Percentiles rank a stretch among this genome's conserved stretches.
Conservation (phyloP, 1,284 basidiomycete species). For the Cutaneotrichosporon sp. region DNA sequence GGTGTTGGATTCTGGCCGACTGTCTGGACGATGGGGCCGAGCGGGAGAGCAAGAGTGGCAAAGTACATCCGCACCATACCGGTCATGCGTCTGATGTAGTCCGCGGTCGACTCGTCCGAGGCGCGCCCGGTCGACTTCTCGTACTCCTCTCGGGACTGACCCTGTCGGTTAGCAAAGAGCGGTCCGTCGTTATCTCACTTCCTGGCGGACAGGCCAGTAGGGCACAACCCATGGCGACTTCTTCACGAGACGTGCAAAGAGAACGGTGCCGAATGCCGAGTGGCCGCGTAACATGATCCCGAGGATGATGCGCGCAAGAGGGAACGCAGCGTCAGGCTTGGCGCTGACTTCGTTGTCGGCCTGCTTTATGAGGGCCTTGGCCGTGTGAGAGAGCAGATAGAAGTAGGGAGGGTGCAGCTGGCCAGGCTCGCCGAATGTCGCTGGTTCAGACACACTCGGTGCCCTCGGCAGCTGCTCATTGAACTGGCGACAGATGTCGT, state of each 20-base stretch:
- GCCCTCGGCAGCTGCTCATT: slow-evolving; percentile 43
- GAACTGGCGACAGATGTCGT: slow-evolving; percentile 59
- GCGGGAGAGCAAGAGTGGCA: slow-evolving; percentile 59
- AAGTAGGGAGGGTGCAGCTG: slow-evolving; percentile 52
- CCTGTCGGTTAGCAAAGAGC: slow-evolving; percentile 20
- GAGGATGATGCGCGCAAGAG: slow-evolving; percentile 71
- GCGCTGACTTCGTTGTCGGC: slow-evolving; percentile 92
- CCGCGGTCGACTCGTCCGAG: slow-evolving; percentile 55
- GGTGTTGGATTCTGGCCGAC: slow-evolving; percentile 32
- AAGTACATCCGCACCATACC: slow-evolving; percentile 88
- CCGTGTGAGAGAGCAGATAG: slow-evolving; percentile 76
- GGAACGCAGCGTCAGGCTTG: slow-evolving; percentile 75
- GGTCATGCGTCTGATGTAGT: slow-evolving; percentile 69
- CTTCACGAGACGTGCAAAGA: slow-evolving; percentile 82
- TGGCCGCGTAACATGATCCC: slow-evolving; percentile 59
- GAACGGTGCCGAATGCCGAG: slow-evolving; percentile 64
- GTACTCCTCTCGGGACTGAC: slow-evolving; percentile 55
- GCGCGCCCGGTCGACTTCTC: slow-evolving; percentile 63
- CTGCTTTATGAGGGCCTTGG: slow-evolving; percentile 85
- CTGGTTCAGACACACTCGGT: slow-evolving; percentile 47
- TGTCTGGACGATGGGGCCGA: slow-evolving; percentile 37
- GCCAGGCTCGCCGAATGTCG: slow-evolving; percentile 37
- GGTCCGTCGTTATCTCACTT: slow-evolving; percentile 29
- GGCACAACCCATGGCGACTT: slow-evolving; percentile 58
- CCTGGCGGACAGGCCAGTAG: slow-evolving; percentile 43